Evolutionary conservation across 306 rosid species (phyloP).

Genomic region (Cicer chorassanicum): DNA sequence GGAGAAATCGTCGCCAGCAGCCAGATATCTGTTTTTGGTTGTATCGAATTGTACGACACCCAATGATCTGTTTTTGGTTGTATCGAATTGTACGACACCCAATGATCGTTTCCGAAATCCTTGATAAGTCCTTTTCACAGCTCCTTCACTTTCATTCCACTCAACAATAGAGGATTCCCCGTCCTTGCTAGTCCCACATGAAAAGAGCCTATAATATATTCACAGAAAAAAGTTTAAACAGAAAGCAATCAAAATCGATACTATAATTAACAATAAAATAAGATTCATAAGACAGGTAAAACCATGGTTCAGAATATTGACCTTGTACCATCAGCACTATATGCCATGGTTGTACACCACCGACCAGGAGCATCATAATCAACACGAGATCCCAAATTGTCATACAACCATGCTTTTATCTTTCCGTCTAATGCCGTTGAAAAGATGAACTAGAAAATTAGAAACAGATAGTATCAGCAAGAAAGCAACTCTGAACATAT

Average conservation of each 20-base stretch:
- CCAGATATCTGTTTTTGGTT: constrained; percentile 85
- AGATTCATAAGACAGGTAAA: constrained; percentile 37
- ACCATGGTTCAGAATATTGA: constrained; percentile 44
- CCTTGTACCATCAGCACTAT: constrained; percentile 98
- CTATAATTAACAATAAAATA: constrained; percentile 12
- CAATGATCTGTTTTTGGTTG: constrained; percentile 48
- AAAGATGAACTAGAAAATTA: constrained; percentile 76
- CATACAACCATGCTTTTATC: constrained; percentile 98
- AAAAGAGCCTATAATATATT: constrained; percentile 71
- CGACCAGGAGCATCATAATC: constrained; percentile 99
- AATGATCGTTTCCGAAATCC: constrained; percentile 32
- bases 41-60: constrained; percentile 96
- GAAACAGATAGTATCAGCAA: constrained; percentile 27
- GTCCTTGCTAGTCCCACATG: constrained; percentile 92
- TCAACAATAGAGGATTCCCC: constrained; percentile 95
- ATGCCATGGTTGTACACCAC: constrained; percentile 99
- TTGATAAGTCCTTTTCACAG: constrained; percentile 73
- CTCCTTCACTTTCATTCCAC: constrained; percentile 99
- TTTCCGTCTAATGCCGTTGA: constrained; percentile 95
- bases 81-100: constrained; percentile 34
- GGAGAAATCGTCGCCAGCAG: constrained; percentile 96
- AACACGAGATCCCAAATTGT: constrained; percentile 99
- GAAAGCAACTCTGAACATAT: constrained; percentile 30
- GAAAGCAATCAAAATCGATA: constrained; percentile 18
- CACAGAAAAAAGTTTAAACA: constrained; percentile 24